Base-by-base conservation (phyloP, 108 stramenopile species). In the Seminavis robusta region DNA sequence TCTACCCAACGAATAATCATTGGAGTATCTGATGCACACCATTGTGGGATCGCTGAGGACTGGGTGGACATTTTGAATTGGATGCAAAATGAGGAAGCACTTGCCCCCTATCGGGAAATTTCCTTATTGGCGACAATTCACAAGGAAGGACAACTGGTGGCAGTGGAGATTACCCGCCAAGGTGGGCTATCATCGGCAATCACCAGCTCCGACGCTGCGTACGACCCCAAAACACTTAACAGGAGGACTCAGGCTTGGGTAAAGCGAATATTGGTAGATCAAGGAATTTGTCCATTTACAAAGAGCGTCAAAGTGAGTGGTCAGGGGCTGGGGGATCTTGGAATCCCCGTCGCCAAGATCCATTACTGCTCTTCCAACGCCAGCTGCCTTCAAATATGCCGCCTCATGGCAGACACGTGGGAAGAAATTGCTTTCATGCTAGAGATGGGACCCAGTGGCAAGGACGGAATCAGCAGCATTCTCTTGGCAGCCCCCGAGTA, bases 261-360 rank as follows among this genome's bases (percentile, higher is more conserved):
- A 0, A 65, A 74, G 56, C 63, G 88, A 3, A 49, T 90, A 7
- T 51, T 90, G 47, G 88, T 90, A 0, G 66, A 84, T 50, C 59
- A 69, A 16, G 71, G 73, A 0, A 80, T 90, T 47, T 90, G 88
- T 65, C 88, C 88, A 1, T 90, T 86, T 50, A 90, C 88, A 4
- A 81, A 81, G 55, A 81, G 73, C 8, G 63, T 61, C 6, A 68
- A 50, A 13, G 77, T 70, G 54, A 75, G 73, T 47, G 88, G 88
- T 8, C 88, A 90, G 54, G 88, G 88, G 25, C 44, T 89, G 36
- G 56, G 36, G 16, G 82, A 86, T 44, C 15, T 81, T 24, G 83
- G 81, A 23, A 77, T 90, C 15, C 82, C 84, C 4, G 75, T 77
- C 9, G 88, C 67, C 3, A 59, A 59, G 16, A 85, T 90, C 46